Conservation (phyloP, 441 rosid species). For the Arabidopsis hybrid region DNA sequence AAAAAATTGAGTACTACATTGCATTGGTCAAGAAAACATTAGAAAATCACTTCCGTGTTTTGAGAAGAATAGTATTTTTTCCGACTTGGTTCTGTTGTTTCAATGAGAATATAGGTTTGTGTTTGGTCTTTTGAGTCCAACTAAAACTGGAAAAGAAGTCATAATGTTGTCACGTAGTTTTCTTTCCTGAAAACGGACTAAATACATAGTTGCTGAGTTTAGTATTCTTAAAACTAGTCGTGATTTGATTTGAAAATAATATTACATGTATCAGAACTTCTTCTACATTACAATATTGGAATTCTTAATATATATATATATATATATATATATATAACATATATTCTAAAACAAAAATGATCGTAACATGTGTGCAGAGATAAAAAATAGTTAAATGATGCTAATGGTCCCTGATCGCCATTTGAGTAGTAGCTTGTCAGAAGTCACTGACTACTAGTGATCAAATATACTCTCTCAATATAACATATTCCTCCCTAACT, state of each 20-base stretch:
- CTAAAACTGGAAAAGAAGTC: neutral
- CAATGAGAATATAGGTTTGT: neutral
- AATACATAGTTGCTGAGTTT: slow-evolving; percentile 17
- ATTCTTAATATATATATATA: neutral
- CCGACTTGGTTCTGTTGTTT: neutral
- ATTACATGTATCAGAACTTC: neutral
- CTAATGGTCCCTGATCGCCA: slow-evolving; percentile 30
- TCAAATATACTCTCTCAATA: slow-evolving; percentile 18
- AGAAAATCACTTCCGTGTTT: neutral
- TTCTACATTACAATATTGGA: neutral
- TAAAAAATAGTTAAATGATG: slow-evolving; percentile 12
- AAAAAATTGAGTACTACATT: neutral
- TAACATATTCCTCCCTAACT: neutral
- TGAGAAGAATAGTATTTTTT: neutral
- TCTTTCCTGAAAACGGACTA: neutral
- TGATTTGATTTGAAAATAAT: neutral
- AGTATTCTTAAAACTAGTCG: neutral
- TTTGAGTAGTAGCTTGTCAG: slow-evolving; percentile 26
- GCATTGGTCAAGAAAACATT: neutral
- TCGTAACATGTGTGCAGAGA: slow-evolving; percentile 16
- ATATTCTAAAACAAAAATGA: slow-evolving; percentile 20
- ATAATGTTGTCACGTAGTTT: neutral
- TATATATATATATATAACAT: neutral
- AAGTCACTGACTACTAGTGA: slow-evolving; percentile 22
- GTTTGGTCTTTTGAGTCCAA: neutral